phyloP scores from a whole-genome alignment of 306 rosid genomes.

The Dalbergia cochinchinensis region DNA sequence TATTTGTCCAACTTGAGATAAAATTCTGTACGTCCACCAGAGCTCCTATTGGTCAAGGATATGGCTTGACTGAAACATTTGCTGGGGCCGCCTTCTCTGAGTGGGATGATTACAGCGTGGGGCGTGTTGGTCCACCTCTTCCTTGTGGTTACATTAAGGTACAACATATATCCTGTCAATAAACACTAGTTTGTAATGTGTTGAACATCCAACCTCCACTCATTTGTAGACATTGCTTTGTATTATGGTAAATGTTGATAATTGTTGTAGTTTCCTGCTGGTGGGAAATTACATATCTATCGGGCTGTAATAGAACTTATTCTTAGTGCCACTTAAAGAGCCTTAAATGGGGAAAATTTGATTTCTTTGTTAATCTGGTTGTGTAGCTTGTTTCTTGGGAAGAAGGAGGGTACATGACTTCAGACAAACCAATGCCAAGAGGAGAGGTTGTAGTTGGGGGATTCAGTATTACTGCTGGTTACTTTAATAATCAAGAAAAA shows the following conservation, averaged over 20 bases:
- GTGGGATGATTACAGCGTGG: constrained; percentile 82
- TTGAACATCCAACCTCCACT: constrained; percentile 23
- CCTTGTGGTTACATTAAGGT: constrained; percentile 89
- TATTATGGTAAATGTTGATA: constrained; percentile 6
- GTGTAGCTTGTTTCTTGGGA: constrained; percentile 95
- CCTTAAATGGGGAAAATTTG: constrained; percentile 22
- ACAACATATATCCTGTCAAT: constrained; percentile 5
- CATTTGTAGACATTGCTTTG: constrained; percentile 27
- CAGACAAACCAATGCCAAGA: constrained; percentile 95
- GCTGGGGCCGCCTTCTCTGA: constrained; percentile 95
- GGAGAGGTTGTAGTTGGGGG: constrained; percentile 95
- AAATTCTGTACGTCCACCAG: constrained; percentile 51
- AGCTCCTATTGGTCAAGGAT: constrained; percentile 95
- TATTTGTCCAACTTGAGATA: constrained; percentile 23
- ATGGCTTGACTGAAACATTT: constrained; percentile 97
- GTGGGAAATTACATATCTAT: constrained; percentile 15
- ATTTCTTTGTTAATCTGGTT: constrained; percentile 43
- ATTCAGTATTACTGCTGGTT: constrained; percentile 81
- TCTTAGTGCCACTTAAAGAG: background rate
- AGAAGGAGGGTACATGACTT: constrained; percentile 79
- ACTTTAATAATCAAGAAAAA: constrained; percentile 83
- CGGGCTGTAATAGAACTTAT: constrained; percentile 25
- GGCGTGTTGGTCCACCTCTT: constrained; percentile 97
- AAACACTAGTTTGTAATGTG: background rate
- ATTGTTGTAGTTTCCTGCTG: constrained; percentile 16